Base-by-base conservation (phyloP, 2,329 filamentous ascomycete species). In the Colletotrichum sp. region DNA sequence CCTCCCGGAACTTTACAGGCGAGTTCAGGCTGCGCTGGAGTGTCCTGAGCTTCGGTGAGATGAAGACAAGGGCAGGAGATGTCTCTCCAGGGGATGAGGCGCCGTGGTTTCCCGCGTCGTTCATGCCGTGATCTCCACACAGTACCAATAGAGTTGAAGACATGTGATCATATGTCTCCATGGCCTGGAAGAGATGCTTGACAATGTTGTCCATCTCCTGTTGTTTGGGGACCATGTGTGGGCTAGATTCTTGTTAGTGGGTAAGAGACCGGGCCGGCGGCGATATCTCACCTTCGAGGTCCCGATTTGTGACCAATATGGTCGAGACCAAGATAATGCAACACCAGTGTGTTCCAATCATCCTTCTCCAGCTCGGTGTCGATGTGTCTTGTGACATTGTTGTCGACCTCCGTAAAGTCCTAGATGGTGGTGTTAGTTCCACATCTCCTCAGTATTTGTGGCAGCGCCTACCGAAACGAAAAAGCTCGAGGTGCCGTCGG, bases 51-150 rank as follows among this genome's bases (percentile, higher is more conserved):
- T 95, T 97, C 0, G 96, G 96, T 4, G 96, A 97, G 78, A 98
- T 91, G 83, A 99, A 99, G 24, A 98, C 91, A 12, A 99, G 87
- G 18, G 97, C 97, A 0, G 97, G 94, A 1, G 96, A 98, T 2
- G 97, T 99, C 87, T 99, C 97, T 59, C 97, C 96, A 2, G 95
- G 92, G 1, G 96, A 96, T 12, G 96, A 98, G 52, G 96, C 97
- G 34, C 97, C 97, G 83, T 99, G 97, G 79, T 99, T 99, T 4
- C 97, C 97, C 24, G 95, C 97, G 80, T 99, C 96, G 80, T 99
- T 99, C 97, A 99, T 99, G n/a, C 97, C 97, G 82, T 99, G 97
- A 81, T 99, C 98, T 72, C 97, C 97, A 72, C 94, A 95, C 8
- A 99, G 86, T 5, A 99, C 93, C 62, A 99, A 90, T 3, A 99